These are phyloP conservation scores for Colletotrichum sp. DNA, from an alignment of 2,329 filamentous ascomycete genomes.

Conservation along the genomic window DNA sequence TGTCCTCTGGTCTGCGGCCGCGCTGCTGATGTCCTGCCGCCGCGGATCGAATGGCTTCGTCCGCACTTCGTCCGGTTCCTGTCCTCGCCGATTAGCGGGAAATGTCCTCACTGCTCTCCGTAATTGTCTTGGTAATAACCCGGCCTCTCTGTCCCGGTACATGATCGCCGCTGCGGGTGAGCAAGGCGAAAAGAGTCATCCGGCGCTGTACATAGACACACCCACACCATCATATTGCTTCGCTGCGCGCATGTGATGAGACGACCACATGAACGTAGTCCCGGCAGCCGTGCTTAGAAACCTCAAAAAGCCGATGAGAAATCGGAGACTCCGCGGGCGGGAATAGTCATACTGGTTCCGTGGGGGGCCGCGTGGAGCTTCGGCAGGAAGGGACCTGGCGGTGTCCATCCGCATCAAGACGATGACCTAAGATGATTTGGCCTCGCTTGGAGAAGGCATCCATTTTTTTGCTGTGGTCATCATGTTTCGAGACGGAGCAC, in stretches of 20 bases:
- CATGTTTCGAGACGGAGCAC: neutral
- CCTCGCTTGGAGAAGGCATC: neutral
- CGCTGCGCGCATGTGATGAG: neutral
- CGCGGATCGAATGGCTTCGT: neutral
- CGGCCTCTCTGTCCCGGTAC: neutral
- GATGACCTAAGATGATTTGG: constrained; percentile 7
- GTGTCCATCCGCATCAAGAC: neutral
- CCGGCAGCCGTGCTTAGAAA: neutral
- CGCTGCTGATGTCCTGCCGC: neutral
- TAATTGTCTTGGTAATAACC: neutral
- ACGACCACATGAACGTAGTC: neutral
- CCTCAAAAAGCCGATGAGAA: neutral
- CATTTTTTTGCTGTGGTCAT: constrained; percentile 1
- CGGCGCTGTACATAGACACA: neutral
- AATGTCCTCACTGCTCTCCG: neutral
- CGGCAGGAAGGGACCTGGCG: neutral
- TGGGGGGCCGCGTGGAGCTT: neutral
- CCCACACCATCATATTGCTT: neutral
- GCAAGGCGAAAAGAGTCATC: constrained; percentile 13
- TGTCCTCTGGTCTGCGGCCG: neutral
- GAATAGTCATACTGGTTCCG: neutral
- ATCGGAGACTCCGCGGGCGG: neutral
- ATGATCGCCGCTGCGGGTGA: constrained; percentile 14
- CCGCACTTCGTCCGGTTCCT: neutral
- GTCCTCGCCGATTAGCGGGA: neutral